Evolutionary conservation across 2,329 filamentous ascomycete species (phyloP).

Genomic region (Corynespora cassiicola): DNA sequence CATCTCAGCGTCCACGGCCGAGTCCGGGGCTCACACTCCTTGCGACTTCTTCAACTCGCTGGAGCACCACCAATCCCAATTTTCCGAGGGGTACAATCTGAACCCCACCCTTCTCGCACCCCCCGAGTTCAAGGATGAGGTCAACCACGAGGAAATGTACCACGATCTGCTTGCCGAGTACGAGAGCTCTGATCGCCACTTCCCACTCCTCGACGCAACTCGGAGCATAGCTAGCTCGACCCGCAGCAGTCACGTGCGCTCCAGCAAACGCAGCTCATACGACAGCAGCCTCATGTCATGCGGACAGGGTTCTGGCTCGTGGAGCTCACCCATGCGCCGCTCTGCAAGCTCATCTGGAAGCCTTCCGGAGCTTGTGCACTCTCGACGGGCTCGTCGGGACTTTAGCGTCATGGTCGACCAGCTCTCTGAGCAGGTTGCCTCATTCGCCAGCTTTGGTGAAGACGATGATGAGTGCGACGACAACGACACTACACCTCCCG

Average conservation of each 20-base stretch:
- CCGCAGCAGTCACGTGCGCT: conserved; percentile 58
- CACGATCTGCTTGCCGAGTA: conserved; percentile 49
- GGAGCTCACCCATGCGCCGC: conserved; percentile 41
- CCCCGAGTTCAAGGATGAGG: conserved; percentile 40
- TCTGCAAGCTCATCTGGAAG: conserved; percentile 47
- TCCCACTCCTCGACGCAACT: conserved; percentile 51
- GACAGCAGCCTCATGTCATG: conserved; percentile 61
- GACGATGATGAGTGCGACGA: conserved; percentile 29
- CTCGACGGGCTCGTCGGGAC: conserved; percentile 38
- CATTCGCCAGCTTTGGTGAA: conserved; percentile 29
- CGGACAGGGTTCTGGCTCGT: conserved; percentile 35
- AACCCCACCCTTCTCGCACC: conserved; percentile 45
- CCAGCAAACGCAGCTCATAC: conserved; percentile 64
- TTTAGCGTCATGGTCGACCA: conserved; percentile 40
- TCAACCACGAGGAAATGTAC: conserved; percentile 40
- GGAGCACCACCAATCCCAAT: conserved; percentile 6
- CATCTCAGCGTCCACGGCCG: conserved; percentile 37
- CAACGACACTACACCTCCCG: conserved; percentile 37
- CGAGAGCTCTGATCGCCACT: conserved; percentile 55
- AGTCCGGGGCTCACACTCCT: conserved; percentile 35
- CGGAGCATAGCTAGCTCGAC: conserved; percentile 49
- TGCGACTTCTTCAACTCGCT: conserved; percentile 26
- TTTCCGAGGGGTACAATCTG: conserved; percentile 43
- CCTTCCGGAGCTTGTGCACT: conserved; percentile 46
- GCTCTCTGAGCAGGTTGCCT: conserved; percentile 39